phyloP scores from a whole-genome alignment of 306 rosid genomes.

The Cicer bijugum region DNA sequence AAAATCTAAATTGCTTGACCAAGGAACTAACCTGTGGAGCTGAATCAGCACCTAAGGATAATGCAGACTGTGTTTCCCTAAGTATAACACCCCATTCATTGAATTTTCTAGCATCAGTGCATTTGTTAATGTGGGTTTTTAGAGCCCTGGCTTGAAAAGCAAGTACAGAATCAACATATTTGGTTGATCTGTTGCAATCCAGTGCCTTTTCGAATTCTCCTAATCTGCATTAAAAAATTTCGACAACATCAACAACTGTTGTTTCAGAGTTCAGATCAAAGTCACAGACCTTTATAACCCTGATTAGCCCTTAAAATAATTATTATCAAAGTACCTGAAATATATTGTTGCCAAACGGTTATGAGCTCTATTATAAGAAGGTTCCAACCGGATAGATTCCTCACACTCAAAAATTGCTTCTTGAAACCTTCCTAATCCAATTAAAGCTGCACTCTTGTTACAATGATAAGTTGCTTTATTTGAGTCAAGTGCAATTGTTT shows the following conservation, averaged over 20 bases:
- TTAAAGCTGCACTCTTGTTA: conserved; percentile 89
- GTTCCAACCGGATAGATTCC: conserved; percentile 72
- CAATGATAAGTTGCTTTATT: conserved; percentile 70
- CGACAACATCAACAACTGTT: too few relatives aligned
- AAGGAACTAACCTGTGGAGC: conserved; percentile 69
- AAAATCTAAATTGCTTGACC: not conserved
- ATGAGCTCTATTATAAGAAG: conserved; percentile 78
- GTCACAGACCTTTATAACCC: too few relatives aligned
- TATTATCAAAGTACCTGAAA: conserved; percentile 62
- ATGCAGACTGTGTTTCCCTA: conserved; percentile 68
- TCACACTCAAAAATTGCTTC: conserved; percentile 75
- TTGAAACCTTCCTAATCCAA: conserved; percentile 64
- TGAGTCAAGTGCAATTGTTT: conserved; percentile 74
- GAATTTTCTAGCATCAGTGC: conserved; percentile 64
- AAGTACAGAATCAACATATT: conserved; percentile 46
- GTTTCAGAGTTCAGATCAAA: too few relatives aligned
- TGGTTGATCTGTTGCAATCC: conserved; percentile 51
- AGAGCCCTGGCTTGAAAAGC: conserved; percentile 58
- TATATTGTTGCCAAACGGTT: conserved; percentile 80
- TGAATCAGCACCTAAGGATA: conserved; percentile 73
- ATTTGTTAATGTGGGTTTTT: conserved; percentile 61
- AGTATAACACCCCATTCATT: conserved; percentile 67
- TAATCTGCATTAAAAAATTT: conserved; percentile 52
- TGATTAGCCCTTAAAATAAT: too few relatives aligned
- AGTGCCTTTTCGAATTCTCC: conserved; percentile 84